Base-by-base conservation (phyloP, 1,284 basidiomycete genomes). In the Microbotryum violaceum region DNA sequence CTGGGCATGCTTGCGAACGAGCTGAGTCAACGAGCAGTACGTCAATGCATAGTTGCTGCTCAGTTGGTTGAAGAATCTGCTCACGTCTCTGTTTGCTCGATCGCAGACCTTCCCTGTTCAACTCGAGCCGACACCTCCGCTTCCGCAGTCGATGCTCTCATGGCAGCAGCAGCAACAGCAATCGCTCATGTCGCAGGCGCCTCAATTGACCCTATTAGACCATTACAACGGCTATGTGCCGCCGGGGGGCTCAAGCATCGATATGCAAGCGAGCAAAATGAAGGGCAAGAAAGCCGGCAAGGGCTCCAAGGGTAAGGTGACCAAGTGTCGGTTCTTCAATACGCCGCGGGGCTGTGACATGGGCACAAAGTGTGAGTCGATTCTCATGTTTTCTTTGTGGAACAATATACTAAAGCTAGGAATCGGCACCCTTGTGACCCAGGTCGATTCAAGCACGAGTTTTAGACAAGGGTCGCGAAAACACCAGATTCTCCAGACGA, bases 291-390 rank as follows among this genome's bases (percentile, higher is more conserved):
- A 49, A 14, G 25, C 27, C 53, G 25, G 25, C 45, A 20, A 29
- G 55, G 14, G 20, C 37, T 18, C 14, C 27, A 50, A 52, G 44
- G 44, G 42, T 10, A 47, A 46, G 52, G n/a, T 9, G 2, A 25
- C 51, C 4, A 20, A 20, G 3, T 66, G 67, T 37, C 42, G 51
- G 51, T 68, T 60, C 56, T 66, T 58, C 42, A 37, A 45, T 14
- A 44, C n/a, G 10, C 54, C 49, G 2, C 45, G 45, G 4, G 60
- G 67, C 8, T 68, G 67, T 56, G 64, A 66, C 33, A 56, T 64
- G 60, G 67, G 67, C 1, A 56, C 57, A 4, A 45, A 48, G 37
- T 68, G 67, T 54, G 44, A 47, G 37, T 68, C 62, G 21, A 4
- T 49, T 12, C 23, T 23, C 27, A 4, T 18, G 2, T 10, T 10